Conservation (phyloP, 176 grass and related monocot species). For the Elaeis guineensis region DNA sequence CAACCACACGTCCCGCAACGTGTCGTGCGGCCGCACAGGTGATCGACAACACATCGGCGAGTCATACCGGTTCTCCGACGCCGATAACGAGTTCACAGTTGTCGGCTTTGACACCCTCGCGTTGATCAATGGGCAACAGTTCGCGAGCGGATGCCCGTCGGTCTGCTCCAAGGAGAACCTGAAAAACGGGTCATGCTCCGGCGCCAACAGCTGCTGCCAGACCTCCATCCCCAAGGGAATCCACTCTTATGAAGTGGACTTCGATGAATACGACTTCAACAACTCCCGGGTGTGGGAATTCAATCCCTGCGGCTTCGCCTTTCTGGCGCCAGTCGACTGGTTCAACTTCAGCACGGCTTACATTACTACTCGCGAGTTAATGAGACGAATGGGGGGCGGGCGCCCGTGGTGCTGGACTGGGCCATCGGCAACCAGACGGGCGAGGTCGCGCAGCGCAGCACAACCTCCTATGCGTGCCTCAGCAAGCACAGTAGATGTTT, state of each 20-base stretch:
- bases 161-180: constrained; percentile 19
- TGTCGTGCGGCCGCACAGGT: no score
- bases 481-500: constrained; percentile 11
- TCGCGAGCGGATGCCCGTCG: constrained; percentile 26
- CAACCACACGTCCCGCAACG: background rate
- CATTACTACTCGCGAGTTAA: constrained; percentile 23
- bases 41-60: no score
- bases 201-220: constrained; percentile 75
- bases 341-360: constrained; percentile 45
- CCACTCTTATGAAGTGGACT: constrained; percentile 28
- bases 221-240: constrained; percentile 29
- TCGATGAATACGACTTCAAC: constrained; percentile 35
- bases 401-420: constrained; percentile 64
- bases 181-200: constrained; percentile 39
- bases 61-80: constrained; percentile 44
- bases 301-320: constrained; percentile 44
- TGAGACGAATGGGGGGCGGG: background rate
- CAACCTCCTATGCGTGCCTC: constrained; percentile 17
- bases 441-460: background rate
- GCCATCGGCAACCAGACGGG: constrained; percentile 40
- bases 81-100: constrained; percentile 51
- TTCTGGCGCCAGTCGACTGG: constrained; percentile 38
- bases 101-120: constrained; percentile 60
- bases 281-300: background rate
- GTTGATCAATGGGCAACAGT: constrained; percentile 27